These are phyloP conservation scores for Yamadazyma dushanensis DNA, from an alignment of 1,139 yeast species.

Conservation along the genomic window DNA sequence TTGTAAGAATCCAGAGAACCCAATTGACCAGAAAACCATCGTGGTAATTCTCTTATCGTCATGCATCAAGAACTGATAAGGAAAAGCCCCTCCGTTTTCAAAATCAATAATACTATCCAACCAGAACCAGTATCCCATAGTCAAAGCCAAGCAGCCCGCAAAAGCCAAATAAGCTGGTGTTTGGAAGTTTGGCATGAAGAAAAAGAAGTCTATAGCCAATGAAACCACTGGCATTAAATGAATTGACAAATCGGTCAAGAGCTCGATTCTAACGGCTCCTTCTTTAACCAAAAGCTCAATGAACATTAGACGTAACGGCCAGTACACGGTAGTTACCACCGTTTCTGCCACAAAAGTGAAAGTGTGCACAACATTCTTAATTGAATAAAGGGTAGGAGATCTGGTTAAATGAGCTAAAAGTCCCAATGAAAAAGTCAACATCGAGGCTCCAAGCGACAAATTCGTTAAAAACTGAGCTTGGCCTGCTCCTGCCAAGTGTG, in stretches of 20 bases:
- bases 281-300: constrained; percentile 39
- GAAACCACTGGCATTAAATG: constrained; percentile 60
- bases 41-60: constrained; percentile 34
- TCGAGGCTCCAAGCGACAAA: constrained; percentile 50
- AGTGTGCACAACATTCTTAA: constrained; percentile 47
- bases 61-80: constrained; percentile 67
- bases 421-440: constrained; percentile 44
- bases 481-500: constrained; percentile 52
- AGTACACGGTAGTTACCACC: constrained; percentile 60
- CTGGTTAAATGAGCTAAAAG: constrained; percentile 36
- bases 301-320: constrained; percentile 62
- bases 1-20: constrained; percentile 42
- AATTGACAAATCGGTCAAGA: constrained; percentile 53
- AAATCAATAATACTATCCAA: constrained; percentile 49
- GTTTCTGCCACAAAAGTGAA: constrained; percentile 57
- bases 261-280: constrained; percentile 37
- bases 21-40: constrained; percentile 51
- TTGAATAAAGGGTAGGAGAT: constrained; percentile 21
- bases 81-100: constrained; percentile 51
- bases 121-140: constrained; percentile 54
- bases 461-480: constrained; percentile 71
- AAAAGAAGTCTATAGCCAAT: constrained; percentile 52
- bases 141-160: constrained; percentile 33
- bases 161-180: constrained; percentile 41
- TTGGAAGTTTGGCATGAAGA: constrained; percentile 53